Percentiles rank a stretch among this genome's conserved stretches.
Conservation (phyloP, 768 basidiomycete genomes). For the Clavulina sp. region DNA sequence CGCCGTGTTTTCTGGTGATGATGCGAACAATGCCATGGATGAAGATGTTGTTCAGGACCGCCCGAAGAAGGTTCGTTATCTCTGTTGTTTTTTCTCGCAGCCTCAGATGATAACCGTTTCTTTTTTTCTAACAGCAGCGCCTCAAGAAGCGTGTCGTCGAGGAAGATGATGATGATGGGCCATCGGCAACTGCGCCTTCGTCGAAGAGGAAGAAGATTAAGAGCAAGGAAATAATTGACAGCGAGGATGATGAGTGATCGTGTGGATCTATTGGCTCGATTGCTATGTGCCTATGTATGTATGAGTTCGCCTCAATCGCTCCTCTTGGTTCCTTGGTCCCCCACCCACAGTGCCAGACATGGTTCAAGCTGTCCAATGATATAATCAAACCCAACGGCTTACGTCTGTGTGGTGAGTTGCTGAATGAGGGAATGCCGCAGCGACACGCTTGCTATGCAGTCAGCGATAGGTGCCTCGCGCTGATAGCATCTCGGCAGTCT, state of each 20-base stretch:
- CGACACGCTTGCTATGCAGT: too few species aligned
- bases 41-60: constrained; percentile 28
- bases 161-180: constrained; percentile 65
- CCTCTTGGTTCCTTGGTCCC: too few species aligned
- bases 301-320: too few species aligned
- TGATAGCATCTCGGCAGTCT: too few species aligned
- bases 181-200: constrained; percentile 32
- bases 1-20: constrained; percentile 53
- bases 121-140: constrained; percentile 1
- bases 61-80: constrained; percentile 41
- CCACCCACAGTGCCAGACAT: too few species aligned
- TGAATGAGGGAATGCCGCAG: too few species aligned
- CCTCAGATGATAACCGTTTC: neutral
- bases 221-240: constrained; percentile 73
- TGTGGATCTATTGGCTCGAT: neutral
- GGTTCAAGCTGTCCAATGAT: too few species aligned
- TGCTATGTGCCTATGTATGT: too few species aligned
- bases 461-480: too few species aligned
- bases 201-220: constrained; percentile 47
- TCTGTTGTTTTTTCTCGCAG: neutral
- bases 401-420: too few species aligned
- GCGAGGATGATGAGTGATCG: constrained; percentile 44
- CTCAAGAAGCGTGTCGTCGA: constrained; percentile 60
- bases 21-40: constrained; percentile 24
- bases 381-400: too few species aligned